Evolutionary conservation across 1,139 yeast species (phyloP), one percentile per base, ranked within the genome.

Genomic region (Barnettozyma hawaiiensis): DNA sequence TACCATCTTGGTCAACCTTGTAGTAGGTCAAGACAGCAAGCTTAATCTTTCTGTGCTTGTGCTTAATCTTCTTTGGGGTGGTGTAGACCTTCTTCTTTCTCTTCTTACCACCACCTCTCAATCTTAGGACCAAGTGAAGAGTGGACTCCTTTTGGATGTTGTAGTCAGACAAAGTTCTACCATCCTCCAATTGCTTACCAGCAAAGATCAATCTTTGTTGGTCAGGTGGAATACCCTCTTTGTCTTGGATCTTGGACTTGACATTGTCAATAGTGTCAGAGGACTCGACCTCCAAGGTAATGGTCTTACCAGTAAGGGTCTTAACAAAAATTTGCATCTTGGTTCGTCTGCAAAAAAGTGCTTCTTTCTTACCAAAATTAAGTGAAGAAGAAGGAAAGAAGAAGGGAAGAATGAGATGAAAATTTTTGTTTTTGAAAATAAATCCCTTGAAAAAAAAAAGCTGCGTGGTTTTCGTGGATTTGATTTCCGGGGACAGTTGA

Each of bases 61-160:
- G 97, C 79, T 78, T 87, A 78, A 92, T 86, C 85, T 90, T 92
- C 92, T 92, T 92, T 81, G 99, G 99, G 71, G 98, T 92, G 80
- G 97, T 90, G 92, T 92, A 94, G 71, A 89, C 97, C 96, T 94
- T 94, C 90, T 89, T 89, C 89, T 86, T 87, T 86, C 95, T 90
- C 89, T 92, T 92, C 85, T 92, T 92, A 85, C 97, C 97, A 80
- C 96, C 96, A 85, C 97, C 97, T 82, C 97, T 86, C 73, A 92
- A 86, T 82, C 97, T 89, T 59, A 92, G 78, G 67, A 92, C 97
- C 75, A 92, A 83, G 77, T 92, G 97, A 60, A 92, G 75, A 61
- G 97, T 92, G 58, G 97, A 90, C 80, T 92, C 98, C 87, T 92
- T 90, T 80, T 90, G 97, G 79, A 92, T 92, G 94, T 90, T 90